Evolutionary conservation across 1,139 yeast genomes (phyloP).

Genomic region (Geotrichum carabidarum): DNA sequence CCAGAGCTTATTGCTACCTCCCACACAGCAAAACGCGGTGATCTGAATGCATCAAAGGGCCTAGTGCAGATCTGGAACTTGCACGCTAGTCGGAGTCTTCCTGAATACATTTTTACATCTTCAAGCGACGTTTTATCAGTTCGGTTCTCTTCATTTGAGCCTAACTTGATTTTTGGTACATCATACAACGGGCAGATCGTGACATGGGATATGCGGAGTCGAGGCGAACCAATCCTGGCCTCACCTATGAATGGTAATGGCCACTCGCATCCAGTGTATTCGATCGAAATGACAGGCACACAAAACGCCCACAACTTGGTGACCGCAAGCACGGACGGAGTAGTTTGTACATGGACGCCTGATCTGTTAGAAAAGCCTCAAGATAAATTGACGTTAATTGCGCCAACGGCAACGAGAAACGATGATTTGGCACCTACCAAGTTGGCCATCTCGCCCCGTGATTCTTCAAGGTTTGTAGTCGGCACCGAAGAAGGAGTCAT

Average conservation of each 20-base stretch:
- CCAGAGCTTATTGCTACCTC: conserved; percentile 44
- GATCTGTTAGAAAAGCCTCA: conserved; percentile 44
- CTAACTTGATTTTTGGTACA: conserved; percentile 42
- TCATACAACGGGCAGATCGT: conserved; percentile 48
- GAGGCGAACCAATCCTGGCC: conserved; percentile 32
- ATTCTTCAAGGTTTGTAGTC: conserved; percentile 40
- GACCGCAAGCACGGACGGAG: conserved; percentile 46
- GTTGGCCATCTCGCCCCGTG: conserved; percentile 34
- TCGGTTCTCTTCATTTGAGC: conserved; percentile 40
- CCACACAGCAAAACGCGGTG: conserved; percentile 30
- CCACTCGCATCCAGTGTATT: conserved; percentile 44
- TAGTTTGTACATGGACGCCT: conserved; percentile 46
- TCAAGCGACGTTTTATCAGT: conserved; percentile 43
- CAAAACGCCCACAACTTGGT: conserved; percentile 37
- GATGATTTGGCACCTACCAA: conserved; percentile 43
- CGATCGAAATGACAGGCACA: conserved; percentile 38
- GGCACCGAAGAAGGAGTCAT: conserved; percentile 49
- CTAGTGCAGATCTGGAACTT: conserved; percentile 42
- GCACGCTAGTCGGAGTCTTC: conserved; percentile 34
- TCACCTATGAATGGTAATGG: conserved; percentile 37
- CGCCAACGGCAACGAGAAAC: conserved; percentile 31
- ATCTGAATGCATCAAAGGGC: conserved; percentile 33
- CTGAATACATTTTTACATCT: conserved; percentile 50
- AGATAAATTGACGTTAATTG: conserved; percentile 31
- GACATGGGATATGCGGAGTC: conserved; percentile 43